These are phyloP conservation scores for Saposhnikovia divaricata DNA, from an alignment of 129 eudicot genomes.

Conservation along the genomic window DNA sequence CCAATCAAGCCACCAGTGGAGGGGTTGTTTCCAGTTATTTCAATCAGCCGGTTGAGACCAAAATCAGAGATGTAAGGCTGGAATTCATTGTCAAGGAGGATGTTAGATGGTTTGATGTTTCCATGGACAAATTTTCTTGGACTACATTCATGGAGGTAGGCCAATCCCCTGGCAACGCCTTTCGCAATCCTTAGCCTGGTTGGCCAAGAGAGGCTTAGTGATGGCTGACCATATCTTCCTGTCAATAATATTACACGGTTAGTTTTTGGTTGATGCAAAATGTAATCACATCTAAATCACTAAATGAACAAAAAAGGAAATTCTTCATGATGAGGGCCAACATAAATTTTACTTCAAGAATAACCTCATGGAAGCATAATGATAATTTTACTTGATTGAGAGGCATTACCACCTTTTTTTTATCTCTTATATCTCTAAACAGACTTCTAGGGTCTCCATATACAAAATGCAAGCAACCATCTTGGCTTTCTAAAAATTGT, in stretches of 20 bases:
- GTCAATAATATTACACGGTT: conserved; percentile 1
- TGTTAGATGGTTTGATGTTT: conserved; percentile 87
- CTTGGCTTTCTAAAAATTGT: too few species aligned
- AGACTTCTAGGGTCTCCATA: too few species aligned
- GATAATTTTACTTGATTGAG: too few species aligned
- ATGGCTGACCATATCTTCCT: conserved; percentile 55
- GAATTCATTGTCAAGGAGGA: conserved; percentile 71
- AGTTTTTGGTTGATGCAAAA: background rate
- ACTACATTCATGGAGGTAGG: conserved; percentile 97
- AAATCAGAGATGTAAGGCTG: conserved; percentile 85
- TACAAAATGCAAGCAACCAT: too few species aligned
- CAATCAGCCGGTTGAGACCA: conserved; percentile 72
- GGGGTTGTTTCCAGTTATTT: conserved; percentile 77
- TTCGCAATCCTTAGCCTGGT: conserved; percentile 68
- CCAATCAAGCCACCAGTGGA: conserved; percentile 92
- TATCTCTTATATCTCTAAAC: too few species aligned
- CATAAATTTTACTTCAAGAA: too few species aligned
- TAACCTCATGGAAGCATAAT: too few species aligned
- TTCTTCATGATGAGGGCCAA: too few species aligned
- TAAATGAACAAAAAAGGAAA: background rate
- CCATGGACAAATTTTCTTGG: conserved; percentile 97
- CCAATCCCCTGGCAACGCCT: conserved; percentile 82
- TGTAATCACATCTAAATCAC: background rate
- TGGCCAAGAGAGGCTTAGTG: conserved; percentile 61
- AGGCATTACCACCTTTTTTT: too few species aligned